A percentile compares a stretch with the other conserved stretches of the same genome.
Conservation (phyloP, 75 land plant species). For the Selaginella tamariscina region DNA sequence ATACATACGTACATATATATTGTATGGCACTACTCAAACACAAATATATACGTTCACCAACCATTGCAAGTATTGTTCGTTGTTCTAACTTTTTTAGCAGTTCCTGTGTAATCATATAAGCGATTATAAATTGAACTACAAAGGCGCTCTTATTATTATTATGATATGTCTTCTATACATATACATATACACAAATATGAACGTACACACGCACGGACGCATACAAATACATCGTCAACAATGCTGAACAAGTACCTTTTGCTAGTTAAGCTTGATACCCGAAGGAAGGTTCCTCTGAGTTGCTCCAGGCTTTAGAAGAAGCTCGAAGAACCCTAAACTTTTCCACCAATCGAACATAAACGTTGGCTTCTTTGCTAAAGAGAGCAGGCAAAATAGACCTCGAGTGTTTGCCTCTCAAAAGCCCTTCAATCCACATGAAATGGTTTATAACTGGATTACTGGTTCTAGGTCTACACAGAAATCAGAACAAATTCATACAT, state of each 20-base stretch:
- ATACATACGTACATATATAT: constrained; percentile 70
- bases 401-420: constrained; percentile 36
- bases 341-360: constrained; percentile 66
- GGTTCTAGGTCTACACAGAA: too few relatives aligned
- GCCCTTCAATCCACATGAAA: constrained; percentile 61
- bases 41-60: constrained; percentile 73
- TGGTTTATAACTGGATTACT: constrained; percentile 19
- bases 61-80: constrained; percentile 79
- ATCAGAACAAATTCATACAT: too few relatives aligned
- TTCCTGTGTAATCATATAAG: constrained; percentile 60
- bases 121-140: too few relatives aligned
- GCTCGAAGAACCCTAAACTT: constrained; percentile 63
- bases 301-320: constrained; percentile 47
- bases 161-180: too few relatives aligned
- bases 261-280: constrained; percentile 49
- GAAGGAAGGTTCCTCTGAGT: constrained; percentile 38
- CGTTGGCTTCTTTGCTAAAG: constrained; percentile 30
- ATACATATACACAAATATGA: too few relatives aligned
- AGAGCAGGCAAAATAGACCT: constrained; percentile 42
- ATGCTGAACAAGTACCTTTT: too few relatives aligned
- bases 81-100: constrained; percentile 46
- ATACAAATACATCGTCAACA: too few relatives aligned
- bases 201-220: too few relatives aligned
- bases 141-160: too few relatives aligned
- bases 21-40: constrained; percentile 77